Conservation (phyloP, 1,284 basidiomycete species). For the Ceratobasidium sp. region DNA sequence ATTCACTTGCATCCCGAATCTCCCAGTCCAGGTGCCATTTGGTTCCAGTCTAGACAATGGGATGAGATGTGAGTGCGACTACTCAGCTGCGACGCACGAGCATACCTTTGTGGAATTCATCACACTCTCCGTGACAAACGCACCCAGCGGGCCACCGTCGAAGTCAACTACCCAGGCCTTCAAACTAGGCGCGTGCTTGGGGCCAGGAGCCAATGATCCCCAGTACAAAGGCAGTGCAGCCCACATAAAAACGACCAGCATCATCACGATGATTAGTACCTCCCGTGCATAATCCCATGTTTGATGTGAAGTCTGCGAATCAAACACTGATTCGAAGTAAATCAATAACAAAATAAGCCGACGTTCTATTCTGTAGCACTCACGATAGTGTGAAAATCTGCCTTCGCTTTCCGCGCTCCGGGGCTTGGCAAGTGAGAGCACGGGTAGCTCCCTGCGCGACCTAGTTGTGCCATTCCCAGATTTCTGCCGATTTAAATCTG, state of each 20-base stretch:
- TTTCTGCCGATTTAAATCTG: background rate
- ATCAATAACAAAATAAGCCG: background rate
- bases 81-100: background rate
- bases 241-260: slow-evolving; percentile 9
- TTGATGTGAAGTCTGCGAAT: background rate
- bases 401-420: background rate
- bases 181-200: slow-evolving; percentile 52
- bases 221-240: slow-evolving; percentile 7
- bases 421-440: background rate
- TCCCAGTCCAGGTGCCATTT: slow-evolving; percentile 57
- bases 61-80: background rate
- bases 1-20: slow-evolving; percentile 51
- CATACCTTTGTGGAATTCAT: slow-evolving; percentile 51
- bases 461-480: background rate
- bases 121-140: slow-evolving; percentile 55
- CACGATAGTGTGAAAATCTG: background rate
- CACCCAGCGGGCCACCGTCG: slow-evolving; percentile 61
- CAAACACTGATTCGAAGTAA: background rate
- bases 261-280: background rate
- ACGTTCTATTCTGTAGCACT: background rate
- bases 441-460: background rate
- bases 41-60: slow-evolving; percentile 49
- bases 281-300: slow-evolving; percentile 9
- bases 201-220: slow-evolving; percentile 47
- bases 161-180: slow-evolving; percentile 63